phyloP scores from a whole-genome alignment of 2,329 filamentous ascomycete genomes.

The Scedosporium minutisporum region DNA sequence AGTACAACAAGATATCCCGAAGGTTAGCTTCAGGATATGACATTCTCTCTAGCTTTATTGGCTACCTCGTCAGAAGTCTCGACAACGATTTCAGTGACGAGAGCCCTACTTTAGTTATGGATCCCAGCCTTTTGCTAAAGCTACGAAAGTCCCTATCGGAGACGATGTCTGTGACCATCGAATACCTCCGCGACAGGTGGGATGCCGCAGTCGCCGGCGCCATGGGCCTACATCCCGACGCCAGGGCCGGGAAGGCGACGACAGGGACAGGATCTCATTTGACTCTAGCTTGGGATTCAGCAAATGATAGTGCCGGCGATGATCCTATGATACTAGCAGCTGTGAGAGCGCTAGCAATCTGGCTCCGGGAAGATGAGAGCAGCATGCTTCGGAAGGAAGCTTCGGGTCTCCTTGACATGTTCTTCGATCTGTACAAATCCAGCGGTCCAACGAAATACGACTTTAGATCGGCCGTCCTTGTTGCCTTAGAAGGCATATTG shows the following conservation, averaged over 20 bases:
- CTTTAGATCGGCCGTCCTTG: constrained; percentile 46
- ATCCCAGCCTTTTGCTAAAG: constrained; percentile 49
- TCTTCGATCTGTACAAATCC: constrained; percentile 49
- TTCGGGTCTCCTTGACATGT: constrained; percentile 51
- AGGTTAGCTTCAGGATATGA: constrained; percentile 54
- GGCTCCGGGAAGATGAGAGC: constrained; percentile 62
- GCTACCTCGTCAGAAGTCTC: constrained; percentile 43
- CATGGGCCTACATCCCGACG: constrained; percentile 49
- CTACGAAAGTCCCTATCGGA: constrained; percentile 52
- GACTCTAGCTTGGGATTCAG: constrained; percentile 50
- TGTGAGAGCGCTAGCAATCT: constrained; percentile 49
- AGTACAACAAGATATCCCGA: constrained; percentile 39
- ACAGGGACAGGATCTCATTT: constrained; percentile 34
- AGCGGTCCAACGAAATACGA: constrained; percentile 30
- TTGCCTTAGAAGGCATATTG: constrained; percentile 50
- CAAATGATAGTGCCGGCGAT: constrained; percentile 33
- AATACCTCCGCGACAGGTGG: constrained; percentile 62
- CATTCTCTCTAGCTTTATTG: constrained; percentile 50
- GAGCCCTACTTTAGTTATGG: constrained; percentile 12
- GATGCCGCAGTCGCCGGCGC: constrained; percentile 55
- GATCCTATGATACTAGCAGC: constrained; percentile 53
- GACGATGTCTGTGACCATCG: constrained; percentile 51
- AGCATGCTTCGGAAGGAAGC: constrained; percentile 46
- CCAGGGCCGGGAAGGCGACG: constrained; percentile 33
- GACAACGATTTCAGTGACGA: constrained; percentile 46